phyloP scores from a whole-genome alignment of 495 filamentous ascomycete species.

The Hypoxylon subgilvum region DNA sequence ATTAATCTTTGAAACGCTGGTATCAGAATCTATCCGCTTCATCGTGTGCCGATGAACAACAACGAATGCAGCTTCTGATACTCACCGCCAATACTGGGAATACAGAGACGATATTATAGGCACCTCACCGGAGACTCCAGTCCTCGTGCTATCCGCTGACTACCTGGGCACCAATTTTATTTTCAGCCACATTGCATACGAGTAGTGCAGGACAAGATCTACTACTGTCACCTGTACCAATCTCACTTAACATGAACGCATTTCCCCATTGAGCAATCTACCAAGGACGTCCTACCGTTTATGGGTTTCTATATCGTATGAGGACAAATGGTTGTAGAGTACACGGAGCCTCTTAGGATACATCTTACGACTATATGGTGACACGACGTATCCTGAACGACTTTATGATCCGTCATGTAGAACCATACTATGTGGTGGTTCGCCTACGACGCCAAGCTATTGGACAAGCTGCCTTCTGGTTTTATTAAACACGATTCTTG shows the following conservation, averaged over 20 bases:
- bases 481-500: conserved; percentile 12
- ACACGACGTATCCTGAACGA: conserved; percentile 25
- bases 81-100: too few relatives aligned
- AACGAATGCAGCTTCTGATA: too few relatives aligned
- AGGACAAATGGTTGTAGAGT: conserved; percentile 3
- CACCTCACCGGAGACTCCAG: too few relatives aligned
- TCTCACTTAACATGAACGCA: neutral
- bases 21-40: too few relatives aligned
- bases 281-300: neutral
- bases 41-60: too few relatives aligned
- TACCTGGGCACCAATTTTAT: neutral
- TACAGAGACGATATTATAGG: too few relatives aligned
- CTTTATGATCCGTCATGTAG: conserved; percentile 8
- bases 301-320: neutral
- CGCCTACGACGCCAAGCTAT: conserved; percentile 37
- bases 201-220: neutral
- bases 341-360: neutral
- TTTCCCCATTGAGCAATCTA: neutral
- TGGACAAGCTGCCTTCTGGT: conserved; percentile 21
- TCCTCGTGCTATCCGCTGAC: too few relatives aligned
- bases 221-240: neutral
- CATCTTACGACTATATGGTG: conserved; percentile 21
- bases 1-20: too few relatives aligned
- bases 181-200: neutral
- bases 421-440: conserved; percentile 28